Evolutionary conservation across 2,329 filamentous ascomycete genomes (phyloP).

Genomic region (Ascochyta viciae-villosae): DNA sequence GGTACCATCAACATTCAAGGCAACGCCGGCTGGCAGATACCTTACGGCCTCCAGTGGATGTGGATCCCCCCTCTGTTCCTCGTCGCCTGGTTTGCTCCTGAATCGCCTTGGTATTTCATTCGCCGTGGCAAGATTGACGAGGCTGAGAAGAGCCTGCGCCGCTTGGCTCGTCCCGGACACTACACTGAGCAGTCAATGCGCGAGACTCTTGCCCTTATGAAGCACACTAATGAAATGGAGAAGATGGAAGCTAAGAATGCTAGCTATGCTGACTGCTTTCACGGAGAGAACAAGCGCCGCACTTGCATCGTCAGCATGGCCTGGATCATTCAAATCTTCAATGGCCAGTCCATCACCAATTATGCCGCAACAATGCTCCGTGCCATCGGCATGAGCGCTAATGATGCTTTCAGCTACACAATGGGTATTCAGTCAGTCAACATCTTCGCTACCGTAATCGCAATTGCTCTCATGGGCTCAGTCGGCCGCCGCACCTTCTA

Average conservation of each 20-base stretch:
- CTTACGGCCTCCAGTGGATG: slow-evolving; percentile 74
- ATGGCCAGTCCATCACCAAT: slow-evolving; percentile 29
- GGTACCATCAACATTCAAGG: slow-evolving; percentile 48
- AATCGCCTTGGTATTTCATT: slow-evolving; percentile 75
- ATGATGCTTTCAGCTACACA: slow-evolving; percentile 54
- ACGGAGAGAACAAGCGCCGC: slow-evolving; percentile 73
- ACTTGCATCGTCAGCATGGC: slow-evolving; percentile 69
- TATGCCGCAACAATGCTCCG: slow-evolving; percentile 51
- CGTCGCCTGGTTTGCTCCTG: slow-evolving; percentile 69
- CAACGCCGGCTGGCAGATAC: slow-evolving; percentile 69
- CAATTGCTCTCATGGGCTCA: slow-evolving; percentile 79
- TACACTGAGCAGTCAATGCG: slow-evolving; percentile 58
- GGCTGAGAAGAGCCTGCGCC: slow-evolving; percentile 59
- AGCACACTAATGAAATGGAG: slow-evolving; percentile 81
- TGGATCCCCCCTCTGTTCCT: slow-evolving; percentile 70
- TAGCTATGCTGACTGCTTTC: slow-evolving; percentile 81
- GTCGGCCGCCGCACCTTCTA: slow-evolving; percentile 77
- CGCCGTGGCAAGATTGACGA: slow-evolving; percentile 66
- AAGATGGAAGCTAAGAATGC: slow-evolving; percentile 68
- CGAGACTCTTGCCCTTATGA: slow-evolving; percentile 78
- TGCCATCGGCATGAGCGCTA: slow-evolving; percentile 35
- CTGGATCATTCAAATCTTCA: slow-evolving; percentile 51
- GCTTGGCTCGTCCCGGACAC: slow-evolving; percentile 65
- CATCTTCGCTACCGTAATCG: slow-evolving; percentile 76
- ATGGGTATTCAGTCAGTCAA: slow-evolving; percentile 63